phyloP scores from a whole-genome alignment of 2,329 filamentous ascomycete genomes.

The Microcyclospora tardicrescens region DNA sequence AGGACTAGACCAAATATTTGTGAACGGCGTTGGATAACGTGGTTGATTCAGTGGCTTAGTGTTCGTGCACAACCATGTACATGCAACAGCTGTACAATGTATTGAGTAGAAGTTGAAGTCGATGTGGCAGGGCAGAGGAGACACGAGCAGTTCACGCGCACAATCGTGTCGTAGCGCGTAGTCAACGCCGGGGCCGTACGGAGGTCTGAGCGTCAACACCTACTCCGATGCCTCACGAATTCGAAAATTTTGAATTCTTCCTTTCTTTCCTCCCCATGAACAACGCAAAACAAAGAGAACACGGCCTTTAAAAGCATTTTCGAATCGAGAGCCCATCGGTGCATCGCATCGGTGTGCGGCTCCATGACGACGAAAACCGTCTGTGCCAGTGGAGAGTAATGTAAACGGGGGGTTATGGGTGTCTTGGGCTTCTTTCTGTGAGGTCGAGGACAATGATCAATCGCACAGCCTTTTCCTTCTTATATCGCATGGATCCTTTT shows the following conservation, averaged over 20 bases:
- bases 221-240: too few relatives aligned
- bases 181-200: not conserved
- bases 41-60: too few relatives aligned
- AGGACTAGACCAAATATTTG: too few relatives aligned
- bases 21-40: too few relatives aligned
- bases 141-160: not conserved
- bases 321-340: constrained; percentile 24
- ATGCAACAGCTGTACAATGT: not conserved
- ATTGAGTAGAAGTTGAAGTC: not conserved
- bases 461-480: constrained; percentile 16
- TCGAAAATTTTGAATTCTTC: not conserved
- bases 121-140: not conserved
- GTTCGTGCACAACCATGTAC: too few relatives aligned
- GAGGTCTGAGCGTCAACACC: not conserved
- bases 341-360: constrained; percentile 18
- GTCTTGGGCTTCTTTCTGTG: constrained; percentile 24
- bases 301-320: constrained; percentile 29
- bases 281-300: constrained; percentile 24
- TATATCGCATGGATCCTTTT: too few relatives aligned
- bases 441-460: constrained; percentile 27
- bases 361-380: constrained; percentile 30
- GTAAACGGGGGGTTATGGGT: constrained; percentile 25
- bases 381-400: constrained; percentile 26
- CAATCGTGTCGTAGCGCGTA: not conserved
- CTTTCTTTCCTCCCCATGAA: constrained; percentile 19